Base-by-base conservation (phyloP, 352 stramenopile genomes). In the Phytophthora syringae region DNA sequence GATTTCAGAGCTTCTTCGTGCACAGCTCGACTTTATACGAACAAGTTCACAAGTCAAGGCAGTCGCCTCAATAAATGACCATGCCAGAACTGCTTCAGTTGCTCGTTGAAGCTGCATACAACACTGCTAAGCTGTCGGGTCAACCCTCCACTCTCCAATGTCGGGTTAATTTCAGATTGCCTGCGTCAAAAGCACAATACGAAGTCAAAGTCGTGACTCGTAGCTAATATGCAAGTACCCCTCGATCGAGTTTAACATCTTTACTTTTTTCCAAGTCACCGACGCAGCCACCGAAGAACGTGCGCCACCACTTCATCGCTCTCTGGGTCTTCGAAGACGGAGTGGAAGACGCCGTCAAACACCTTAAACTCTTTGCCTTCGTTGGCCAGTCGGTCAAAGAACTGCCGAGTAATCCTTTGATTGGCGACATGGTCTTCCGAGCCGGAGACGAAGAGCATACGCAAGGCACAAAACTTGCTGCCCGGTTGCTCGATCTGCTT, bases 281-380 rank as follows among this genome's bases (percentile, higher is more conserved):
- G 55, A 18, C 36, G 21, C 52, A 73, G 48, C 65, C 65, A 73
- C 16, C 34, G 25, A 20, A 50, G 24, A 2, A 69, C 22, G 18
- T 73, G 37, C 6, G 36, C 52, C n/a, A 73, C 36, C 20, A 73
- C 59, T 32, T 68, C 65, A 7, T 74, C 59, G 16, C 65, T 53
- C 62, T 83, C 74, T 0, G 73, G 72, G 39, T 87, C 79, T 43
- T 85, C 68, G 54, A 80, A 85, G 6, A 87, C 51, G 44, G 60
- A 76, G 48, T 87, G 76, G 58, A 67, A 84, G 3, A 82, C 53
- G 10, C 74, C 79, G 6, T 77, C 64, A 49, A 82, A 87, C 43
- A 77, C 65, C 32, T 78, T 79, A 40, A 82, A 72, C 47, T 82
- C 45, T 54, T 83, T 87, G 67, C 84, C 72, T n/a, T 48, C 66